Percentiles rank a stretch among this genome's conserved stretches.
Evolutionary conservation across 768 basidiomycete species (phyloP).

Genomic region (Lentinula aciculospora): DNA sequence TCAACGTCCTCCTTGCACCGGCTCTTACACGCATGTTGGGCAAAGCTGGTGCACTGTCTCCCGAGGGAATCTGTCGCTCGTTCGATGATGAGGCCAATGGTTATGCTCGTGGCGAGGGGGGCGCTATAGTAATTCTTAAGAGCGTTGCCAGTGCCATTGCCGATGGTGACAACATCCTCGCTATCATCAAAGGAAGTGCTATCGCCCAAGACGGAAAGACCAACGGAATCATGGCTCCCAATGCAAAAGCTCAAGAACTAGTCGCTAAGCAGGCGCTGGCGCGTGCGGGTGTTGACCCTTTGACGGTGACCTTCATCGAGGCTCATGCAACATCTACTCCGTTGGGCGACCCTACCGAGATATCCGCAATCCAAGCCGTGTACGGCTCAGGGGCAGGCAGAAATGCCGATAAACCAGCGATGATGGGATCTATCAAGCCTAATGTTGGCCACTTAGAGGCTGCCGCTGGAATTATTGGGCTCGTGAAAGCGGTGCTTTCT

Average conservation of each 20-base stretch:
- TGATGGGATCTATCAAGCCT: constrained; percentile 28
- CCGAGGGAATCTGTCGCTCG: constrained; percentile 25
- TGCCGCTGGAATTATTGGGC: background rate
- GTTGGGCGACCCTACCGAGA: constrained; percentile 35
- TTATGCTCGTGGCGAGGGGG: constrained; percentile 23
- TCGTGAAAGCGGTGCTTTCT: background rate
- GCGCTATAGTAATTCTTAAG: constrained; percentile 22
- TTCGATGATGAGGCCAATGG: constrained; percentile 26
- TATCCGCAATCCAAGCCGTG: constrained; percentile 29
- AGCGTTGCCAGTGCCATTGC: constrained; percentile 21
- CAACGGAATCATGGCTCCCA: constrained; percentile 22
- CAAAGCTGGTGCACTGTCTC: constrained; percentile 21
- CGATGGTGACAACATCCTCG: constrained; percentile 26
- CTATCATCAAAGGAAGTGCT: constrained; percentile 24
- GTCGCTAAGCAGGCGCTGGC: constrained; percentile 24
- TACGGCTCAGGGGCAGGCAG: constrained; percentile 15
- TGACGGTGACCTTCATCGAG: constrained; percentile 33
- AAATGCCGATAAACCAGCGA: constrained; percentile 12
- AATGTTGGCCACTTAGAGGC: constrained; percentile 21
- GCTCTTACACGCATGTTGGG: constrained; percentile 5
- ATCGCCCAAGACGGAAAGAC: constrained; percentile 23
- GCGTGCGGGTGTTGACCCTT: constrained; percentile 16
- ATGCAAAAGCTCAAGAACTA: constrained; percentile 21
- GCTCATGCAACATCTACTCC: constrained; percentile 36
- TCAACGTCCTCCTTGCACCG: constrained; percentile 21